Evolutionary conservation across 441 rosid genomes (phyloP).

Genomic region (Arabidopsis hybrid): DNA sequence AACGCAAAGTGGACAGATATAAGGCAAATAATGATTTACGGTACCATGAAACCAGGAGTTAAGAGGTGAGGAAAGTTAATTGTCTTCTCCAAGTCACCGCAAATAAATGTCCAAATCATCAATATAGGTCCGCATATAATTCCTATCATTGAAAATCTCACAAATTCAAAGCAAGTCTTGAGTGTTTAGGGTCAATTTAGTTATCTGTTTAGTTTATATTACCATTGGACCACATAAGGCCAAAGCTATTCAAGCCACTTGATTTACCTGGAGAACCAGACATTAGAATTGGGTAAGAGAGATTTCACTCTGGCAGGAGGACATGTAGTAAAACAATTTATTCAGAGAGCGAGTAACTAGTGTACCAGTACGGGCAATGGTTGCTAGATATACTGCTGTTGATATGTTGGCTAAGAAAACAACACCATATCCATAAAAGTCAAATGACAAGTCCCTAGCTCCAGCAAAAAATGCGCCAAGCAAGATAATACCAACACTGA

Average conservation of each 20-base stretch:
- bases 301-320: slow-evolving; percentile 12
- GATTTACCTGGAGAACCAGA: slow-evolving; percentile 73
- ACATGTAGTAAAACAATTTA: neutral
- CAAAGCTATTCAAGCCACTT: slow-evolving; percentile 97
- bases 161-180: slow-evolving; percentile 35
- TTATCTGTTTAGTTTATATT: slow-evolving; percentile 39
- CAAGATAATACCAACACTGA: slow-evolving; percentile 91
- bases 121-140: slow-evolving; percentile 82
- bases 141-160: slow-evolving; percentile 58
- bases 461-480: slow-evolving; percentile 95
- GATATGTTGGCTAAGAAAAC: slow-evolving; percentile 88
- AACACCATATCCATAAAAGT: slow-evolving; percentile 84
- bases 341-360: slow-evolving; percentile 30
- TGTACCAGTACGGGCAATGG: slow-evolving; percentile 87
- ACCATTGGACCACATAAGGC: slow-evolving; percentile 99
- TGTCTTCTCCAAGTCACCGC: slow-evolving; percentile 72
- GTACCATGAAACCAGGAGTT: slow-evolving; percentile 88
- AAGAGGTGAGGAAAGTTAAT: slow-evolving; percentile 71
- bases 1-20: slow-evolving; percentile 2
- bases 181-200: slow-evolving; percentile 10
- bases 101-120: slow-evolving; percentile 81
- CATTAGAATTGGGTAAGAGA: slow-evolving; percentile 28
- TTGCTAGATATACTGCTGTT: slow-evolving; percentile 93
- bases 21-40: slow-evolving; percentile 21
- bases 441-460: slow-evolving; percentile 95